Evolutionary conservation across 768 basidiomycete species (phyloP), one percentile per base, ranked within the genome.

Genomic region (Ramaria sp.): DNA sequence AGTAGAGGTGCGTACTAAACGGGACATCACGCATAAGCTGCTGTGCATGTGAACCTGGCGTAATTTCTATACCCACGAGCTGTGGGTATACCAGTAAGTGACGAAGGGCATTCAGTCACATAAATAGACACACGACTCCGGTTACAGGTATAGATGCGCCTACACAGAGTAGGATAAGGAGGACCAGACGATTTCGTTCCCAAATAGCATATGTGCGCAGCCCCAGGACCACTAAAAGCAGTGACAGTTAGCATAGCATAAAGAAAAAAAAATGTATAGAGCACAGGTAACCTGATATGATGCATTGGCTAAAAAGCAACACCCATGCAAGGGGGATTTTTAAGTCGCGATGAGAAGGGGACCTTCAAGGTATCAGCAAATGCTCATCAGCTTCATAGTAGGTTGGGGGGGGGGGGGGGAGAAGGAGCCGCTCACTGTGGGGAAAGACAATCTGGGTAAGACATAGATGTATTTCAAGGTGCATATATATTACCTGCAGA

Each of bases 151-250:
- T 22, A 9, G n/a, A 22, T 22, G 60, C 12, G 15, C 65, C 62
- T 17, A 71, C 63, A 19, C 64, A 34, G 22, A 61, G 67, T 6
- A 75, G 66, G 22, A 68, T 65, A 15, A 71, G 54, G 10, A 71
- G 59, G 6, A 75, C 65, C 10, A 63, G 50, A 9, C 68, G 72
- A 53, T 65, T 69, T 17, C 73, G 64, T 59, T 71, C 71, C 73
- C 72, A 77, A 22, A 77, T 69, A 3, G 75, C 75, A 54, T 75
- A 74, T 9, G 75, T 76, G 5, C 75, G 73, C 6, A 76, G 59
- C 62, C 73, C 68, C 10, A 76, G 66, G 31, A 75, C 72, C 5
- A 37, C 34, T 37, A 7, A 37, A 7, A 37, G 13, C 9, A 37
- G 13, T 1, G 34, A 37, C 34, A 7, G 34, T 37, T 13, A 37